Evolutionary conservation across 352 stramenopile species (phyloP).

Genomic region (Pythium brachiatum): DNA sequence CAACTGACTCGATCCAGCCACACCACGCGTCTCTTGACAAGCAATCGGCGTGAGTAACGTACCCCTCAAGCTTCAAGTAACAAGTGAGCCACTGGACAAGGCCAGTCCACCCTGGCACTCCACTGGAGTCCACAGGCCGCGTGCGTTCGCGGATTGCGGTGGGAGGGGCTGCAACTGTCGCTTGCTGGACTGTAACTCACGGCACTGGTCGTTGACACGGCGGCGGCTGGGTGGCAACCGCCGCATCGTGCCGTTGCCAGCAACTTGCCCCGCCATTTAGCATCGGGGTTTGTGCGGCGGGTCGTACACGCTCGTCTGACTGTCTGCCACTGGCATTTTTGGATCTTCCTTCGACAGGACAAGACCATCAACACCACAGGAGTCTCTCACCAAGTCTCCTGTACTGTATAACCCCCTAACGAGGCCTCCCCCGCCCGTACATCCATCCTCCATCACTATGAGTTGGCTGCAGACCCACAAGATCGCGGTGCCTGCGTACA

Average conservation of each 20-base stretch:
- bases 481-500: slow-evolving; percentile 14
- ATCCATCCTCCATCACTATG: slow-evolving; percentile 5
- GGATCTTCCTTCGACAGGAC: slow-evolving; percentile 4
- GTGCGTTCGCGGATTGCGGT: slow-evolving; percentile 1
- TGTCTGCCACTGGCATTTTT: neutral
- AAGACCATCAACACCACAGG: neutral
- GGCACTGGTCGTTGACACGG: neutral
- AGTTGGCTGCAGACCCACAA: slow-evolving; percentile 23
- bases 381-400: slow-evolving; percentile 3
- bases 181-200: slow-evolving; percentile 1
- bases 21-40: slow-evolving; percentile 3
- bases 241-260: too few relatives aligned
- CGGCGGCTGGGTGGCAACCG: neutral
- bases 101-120: too few relatives aligned
- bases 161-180: neutral
- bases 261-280: too few relatives aligned
- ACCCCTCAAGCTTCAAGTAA: neutral
- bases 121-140: too few relatives aligned
- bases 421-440: neutral
- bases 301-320: neutral
- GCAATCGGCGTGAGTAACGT: neutral
- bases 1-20: slow-evolving; percentile 3
- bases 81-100: neutral
- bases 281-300: too few relatives aligned
- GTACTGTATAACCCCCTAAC: slow-evolving; percentile 1